Evolutionary conservation across 768 basidiomycete genomes (phyloP), one percentile per base, ranked within the genome.

Genomic region (Mycena metata): DNA sequence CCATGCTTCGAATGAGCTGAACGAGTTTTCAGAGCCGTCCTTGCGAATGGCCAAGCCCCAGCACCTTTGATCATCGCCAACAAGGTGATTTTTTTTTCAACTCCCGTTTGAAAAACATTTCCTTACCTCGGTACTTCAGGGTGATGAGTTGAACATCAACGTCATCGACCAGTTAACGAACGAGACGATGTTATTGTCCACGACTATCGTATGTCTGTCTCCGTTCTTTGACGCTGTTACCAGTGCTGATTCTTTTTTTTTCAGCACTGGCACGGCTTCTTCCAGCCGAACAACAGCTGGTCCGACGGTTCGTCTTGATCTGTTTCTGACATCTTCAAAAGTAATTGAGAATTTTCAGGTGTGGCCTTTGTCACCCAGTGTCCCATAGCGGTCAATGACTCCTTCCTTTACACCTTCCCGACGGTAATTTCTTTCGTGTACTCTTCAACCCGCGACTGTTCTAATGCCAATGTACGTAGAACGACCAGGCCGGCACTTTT

Each of bases 221-320:
- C 35, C 15, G 7, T n/a, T 23, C 3, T 11, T 54, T 24, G 10
- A 13, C 21, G 4, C 23, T 16, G 33, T 19, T 24, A 0, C 11
- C 10, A 1, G 12, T 5, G 47, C 35, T 49, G 23, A 26, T 10
- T 54, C 19, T 54, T 45, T 10, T 3, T 9, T 26, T 9, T n/a
- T 30, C 6, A 67, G 66, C 64, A 65, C 26, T 65, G 64, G 64
- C 64, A 65, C 24, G 64, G 64, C 12, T 57, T 64, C 43, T 61
- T 67, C 26, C 59, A 67, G 23, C 36, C n/a, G 1, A 61, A 60
- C 24, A 61, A 47, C 47, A 36, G 30, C 24, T 67, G 58, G 58
- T 50, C 65, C 16, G 65, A 60, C 57, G 65, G 7, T 66, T 59
- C 17, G 64, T 66, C n/a, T n/a, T n/a, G n/a, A n/a, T n/a, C n/a